Percentiles rank a stretch among this genome's conserved stretches.
These are phyloP conservation scores for Erodium moschatum DNA, from an alignment of 441 rosid species.

Conservation along the genomic window DNA sequence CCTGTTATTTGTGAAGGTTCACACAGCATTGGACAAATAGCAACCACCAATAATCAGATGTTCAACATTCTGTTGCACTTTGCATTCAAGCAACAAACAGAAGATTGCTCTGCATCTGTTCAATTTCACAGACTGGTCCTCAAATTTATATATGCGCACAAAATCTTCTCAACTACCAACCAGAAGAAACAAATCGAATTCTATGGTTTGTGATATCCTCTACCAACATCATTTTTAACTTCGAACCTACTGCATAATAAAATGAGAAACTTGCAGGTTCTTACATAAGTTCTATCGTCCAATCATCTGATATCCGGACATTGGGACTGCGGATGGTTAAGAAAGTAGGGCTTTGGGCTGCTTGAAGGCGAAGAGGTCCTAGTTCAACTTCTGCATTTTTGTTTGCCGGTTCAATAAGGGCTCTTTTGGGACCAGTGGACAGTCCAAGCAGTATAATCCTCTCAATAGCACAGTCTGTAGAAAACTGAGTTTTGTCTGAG, in stretches of 20 bases:
- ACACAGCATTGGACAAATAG: too few relatives aligned
- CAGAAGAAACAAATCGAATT: not conserved
- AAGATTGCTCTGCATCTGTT: not conserved
- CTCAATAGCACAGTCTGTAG: slow-evolving; percentile 52
- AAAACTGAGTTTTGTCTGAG: slow-evolving; percentile 33
- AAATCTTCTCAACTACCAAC: too few relatives aligned
- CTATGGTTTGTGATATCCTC: not conserved
- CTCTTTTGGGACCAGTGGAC: slow-evolving; percentile 40
- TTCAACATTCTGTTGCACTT: not conserved
- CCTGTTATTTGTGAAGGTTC: too few relatives aligned
- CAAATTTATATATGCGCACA: not conserved
- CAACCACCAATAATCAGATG: too few relatives aligned
- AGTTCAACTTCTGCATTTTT: slow-evolving; percentile 46
- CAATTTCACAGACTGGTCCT: not conserved
- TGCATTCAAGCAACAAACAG: not conserved
- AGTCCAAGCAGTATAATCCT: slow-evolving; percentile 73
- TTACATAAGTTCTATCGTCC: slow-evolving; percentile 68
- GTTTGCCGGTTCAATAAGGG: slow-evolving; percentile 58
- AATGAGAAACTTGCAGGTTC: slow-evolving; percentile 13
- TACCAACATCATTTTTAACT: not conserved
- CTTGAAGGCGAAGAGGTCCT: slow-evolving; percentile 51
- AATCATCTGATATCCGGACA: slow-evolving; percentile 65
- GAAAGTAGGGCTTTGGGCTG: slow-evolving; percentile 34
- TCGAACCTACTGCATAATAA: not conserved
- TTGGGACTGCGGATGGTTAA: slow-evolving; percentile 78